These are phyloP conservation scores for Knoxia roxburghii DNA, from an alignment of 257 asterid species.

Conservation along the genomic window DNA sequence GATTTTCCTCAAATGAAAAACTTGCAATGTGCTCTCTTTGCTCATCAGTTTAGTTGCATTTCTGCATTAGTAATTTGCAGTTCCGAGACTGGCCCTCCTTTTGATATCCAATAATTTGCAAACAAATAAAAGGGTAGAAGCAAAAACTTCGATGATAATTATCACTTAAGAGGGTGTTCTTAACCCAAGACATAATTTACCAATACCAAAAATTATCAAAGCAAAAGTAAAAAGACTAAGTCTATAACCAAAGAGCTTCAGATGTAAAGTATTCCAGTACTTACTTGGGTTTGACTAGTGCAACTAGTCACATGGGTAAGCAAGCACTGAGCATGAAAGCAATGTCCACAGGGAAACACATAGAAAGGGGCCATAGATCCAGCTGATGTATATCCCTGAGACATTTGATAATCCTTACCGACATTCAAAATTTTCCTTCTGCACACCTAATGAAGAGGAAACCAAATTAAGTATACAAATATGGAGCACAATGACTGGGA, in stretches of 20 bases:
- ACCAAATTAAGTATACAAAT: conserved; percentile 10
- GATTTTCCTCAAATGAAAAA: neutral
- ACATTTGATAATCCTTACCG: conserved; percentile 60
- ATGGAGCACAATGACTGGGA: too few species aligned
- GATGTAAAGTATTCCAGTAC: conserved; percentile 24
- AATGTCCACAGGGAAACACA: conserved; percentile 95
- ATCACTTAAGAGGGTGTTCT: neutral
- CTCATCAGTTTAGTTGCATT: neutral
- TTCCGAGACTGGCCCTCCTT: neutral
- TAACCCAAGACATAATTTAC: neutral
- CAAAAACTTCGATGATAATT: neutral
- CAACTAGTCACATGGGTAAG: conserved; percentile 88
- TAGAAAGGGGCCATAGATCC: conserved; percentile 96
- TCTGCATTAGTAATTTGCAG: neutral
- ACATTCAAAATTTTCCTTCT: conserved; percentile 63
- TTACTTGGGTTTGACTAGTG: conserved; percentile 77
- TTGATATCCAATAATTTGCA: neutral
- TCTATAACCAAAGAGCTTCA: conserved; percentile 5
- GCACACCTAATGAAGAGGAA: conserved; percentile 59
- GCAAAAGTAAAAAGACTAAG: neutral
- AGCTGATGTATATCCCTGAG: conserved; percentile 61
- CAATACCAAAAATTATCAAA: conserved; percentile 1
- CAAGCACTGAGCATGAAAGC: conserved; percentile 91
- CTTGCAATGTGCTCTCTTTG: neutral
- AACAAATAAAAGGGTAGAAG: neutral